Base-by-base conservation (phyloP, 2,329 filamentous ascomycete species). In the Exophiala viscosa region DNA sequence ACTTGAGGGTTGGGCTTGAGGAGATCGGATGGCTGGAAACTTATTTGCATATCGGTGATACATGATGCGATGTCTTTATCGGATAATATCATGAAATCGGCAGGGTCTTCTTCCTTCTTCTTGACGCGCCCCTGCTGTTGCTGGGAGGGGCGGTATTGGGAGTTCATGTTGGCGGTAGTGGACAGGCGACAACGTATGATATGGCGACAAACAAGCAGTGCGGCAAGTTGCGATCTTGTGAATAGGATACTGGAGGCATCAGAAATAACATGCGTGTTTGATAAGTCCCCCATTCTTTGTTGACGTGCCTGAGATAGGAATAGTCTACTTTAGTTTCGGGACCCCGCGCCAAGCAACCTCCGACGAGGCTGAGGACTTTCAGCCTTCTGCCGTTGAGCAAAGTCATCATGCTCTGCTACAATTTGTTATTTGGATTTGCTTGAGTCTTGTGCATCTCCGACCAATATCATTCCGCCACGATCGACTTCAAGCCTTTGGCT, bases 21-120 rank as follows among this genome's bases (percentile, higher is more conserved):
- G 36, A 99, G 80, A 72, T 99, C 92, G 56, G 87, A 82, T 14
- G 91, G 78, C 33, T 83, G 87, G 70, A 97, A 96, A 23, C 83
- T 85, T 64, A 97, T 91, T 54, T 92, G 92, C 65, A 97, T 96
- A 69, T 97, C 93, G 65, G 87, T 93, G 74, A 99, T 96, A 71
- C 93, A 99, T 68, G 88, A 90, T 62, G 92, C 92, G 57, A 99
- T 96, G 70, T 99, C 93, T 58, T 76, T 73, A 60, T 85, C 82
- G 43, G 81, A 76, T 82, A 81, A 69, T 63, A 77, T 76, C 76
- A 81, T 80, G 61, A 81, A 74, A 40, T 77, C 76, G 69, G 81
- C 78, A 54, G 75, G 78, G 18, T 81, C 78, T 57, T 79, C 77
- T 59, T 80, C 77, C 67, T 80, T 80, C 66, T 79, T 79, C 63